Evolutionary conservation across 2,329 filamentous ascomycete genomes (phyloP), one percentile per base, ranked within the genome.

Genomic region (Botryotinia calthae): DNA sequence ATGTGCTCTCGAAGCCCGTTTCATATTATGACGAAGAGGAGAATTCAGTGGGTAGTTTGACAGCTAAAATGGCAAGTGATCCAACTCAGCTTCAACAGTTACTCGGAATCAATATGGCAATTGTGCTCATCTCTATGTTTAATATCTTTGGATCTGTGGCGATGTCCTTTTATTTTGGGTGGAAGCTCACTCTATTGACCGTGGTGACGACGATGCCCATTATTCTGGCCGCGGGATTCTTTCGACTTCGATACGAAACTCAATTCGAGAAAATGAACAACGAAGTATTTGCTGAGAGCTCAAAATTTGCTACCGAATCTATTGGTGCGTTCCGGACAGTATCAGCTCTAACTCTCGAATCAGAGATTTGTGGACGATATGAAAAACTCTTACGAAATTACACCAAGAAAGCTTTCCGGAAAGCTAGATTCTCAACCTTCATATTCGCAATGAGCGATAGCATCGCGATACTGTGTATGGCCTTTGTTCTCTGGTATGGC

Each of bases 131-230:
- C n/a, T 89, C 90, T 12, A 79, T 91, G 31, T 90, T 93, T 79
- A 91, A 88, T 65, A 82, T 95, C 3, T 77, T 88, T 14, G 92
- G 91, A 0, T 88, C 87, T 12, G 82, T 93, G 25, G 83, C 86
- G 59, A 91, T 95, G 71, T 86, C 90, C 1, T 94, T 93, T 77
- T 84, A 86, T 6, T 93, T 91, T 79, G 90, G 91, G 1, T 95
- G 93, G 93, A 94, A 94, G 80, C 84, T 95, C 12, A 88, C 90
- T 0, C 82, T 94, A 0, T 89, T 95, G 0, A 86, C 88, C 0
- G 83, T 89, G 16, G 91, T 88, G 76, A 88, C 91, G 2, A 83
- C 84, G 0, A 80, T 88, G 73, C 87, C 87, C 1, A 81, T 86
- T 12, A 84, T 87, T 9, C 81, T 88, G 16, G 76, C 81, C 7